A percentile compares a stretch with the other conserved stretches of the same genome.
These are phyloP conservation scores for Prinsepia uniflora DNA, from an alignment of 306 rosid genomes.

Conservation along the genomic window DNA sequence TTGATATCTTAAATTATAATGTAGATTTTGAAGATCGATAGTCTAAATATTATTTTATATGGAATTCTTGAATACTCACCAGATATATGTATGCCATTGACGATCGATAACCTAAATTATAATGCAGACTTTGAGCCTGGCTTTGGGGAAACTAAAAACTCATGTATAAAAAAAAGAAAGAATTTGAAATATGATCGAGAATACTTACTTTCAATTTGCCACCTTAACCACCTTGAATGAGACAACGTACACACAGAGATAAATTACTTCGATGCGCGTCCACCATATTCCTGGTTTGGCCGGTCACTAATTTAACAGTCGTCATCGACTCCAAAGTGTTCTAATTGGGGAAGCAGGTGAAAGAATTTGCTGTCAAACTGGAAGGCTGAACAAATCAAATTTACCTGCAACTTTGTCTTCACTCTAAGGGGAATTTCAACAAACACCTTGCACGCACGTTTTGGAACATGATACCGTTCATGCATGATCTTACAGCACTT, in stretches of 20 bases:
- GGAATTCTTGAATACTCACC: too few relatives aligned
- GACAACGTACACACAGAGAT: too few relatives aligned
- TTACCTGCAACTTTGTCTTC: conserved; percentile 33
- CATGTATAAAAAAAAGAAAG: not conserved
- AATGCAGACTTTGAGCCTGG: not conserved
- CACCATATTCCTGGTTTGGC: too few relatives aligned
- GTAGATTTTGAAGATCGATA: too few relatives aligned
- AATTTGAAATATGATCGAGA: not conserved
- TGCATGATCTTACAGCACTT: not conserved
- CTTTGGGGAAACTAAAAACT: conserved; percentile 9
- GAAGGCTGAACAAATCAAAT: conserved; percentile 55
- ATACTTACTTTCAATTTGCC: not conserved
- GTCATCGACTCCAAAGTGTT: not conserved
- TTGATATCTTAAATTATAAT: too few relatives aligned
- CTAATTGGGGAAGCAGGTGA: not conserved
- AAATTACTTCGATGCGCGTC: too few relatives aligned
- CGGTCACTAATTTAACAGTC: not conserved
- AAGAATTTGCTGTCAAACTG: conserved; percentile 40
- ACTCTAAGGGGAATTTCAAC: conserved; percentile 25
- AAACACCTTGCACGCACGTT: conserved; percentile 5
- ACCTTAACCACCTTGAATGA: too few relatives aligned
- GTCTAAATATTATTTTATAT: too few relatives aligned
- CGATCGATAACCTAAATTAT: too few relatives aligned
- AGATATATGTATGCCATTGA: too few relatives aligned
- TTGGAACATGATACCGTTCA: not conserved